Base-by-base conservation (phyloP, 1,284 basidiomycete species). In the Cryptococcus amylolentus region DNA sequence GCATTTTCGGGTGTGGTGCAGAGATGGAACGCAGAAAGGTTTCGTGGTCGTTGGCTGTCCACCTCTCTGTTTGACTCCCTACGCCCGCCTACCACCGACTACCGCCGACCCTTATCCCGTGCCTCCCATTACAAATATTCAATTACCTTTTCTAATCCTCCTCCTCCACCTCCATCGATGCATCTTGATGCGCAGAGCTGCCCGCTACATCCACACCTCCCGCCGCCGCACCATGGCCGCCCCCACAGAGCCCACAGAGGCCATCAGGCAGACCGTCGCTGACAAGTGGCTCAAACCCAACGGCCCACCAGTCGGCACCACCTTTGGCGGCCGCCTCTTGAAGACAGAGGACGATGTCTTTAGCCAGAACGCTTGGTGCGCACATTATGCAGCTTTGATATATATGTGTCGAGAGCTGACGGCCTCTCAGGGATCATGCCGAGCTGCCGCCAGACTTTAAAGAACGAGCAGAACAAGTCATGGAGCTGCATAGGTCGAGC, bases 361-460 rank as follows among this genome's bases (percentile, higher is more conserved):
- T 57, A 63, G 62, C 45, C 72, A 75, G 52, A 78, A 78, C 60
- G 75, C 77, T 14, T 78, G 77, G 77, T 77, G 54, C 49, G 66
- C 52, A 10, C 52, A 10, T 18, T 3, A 14, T 60, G 58, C 48
- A 52, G 52, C 12, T n/a, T n/a, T 31, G 3, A 14, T 49, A 14
- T 49, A 3, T 52, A 54, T 26, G 52, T 56, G 1, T 49, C 50
- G 23, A 55, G 39, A 49, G 53, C 63, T 61, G 59, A 61, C 31
- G 45, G 38, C 38, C 43, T 52, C 28, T 7, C 46, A 70, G 91
- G 91, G 91, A 94, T 73, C 90, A 93, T 72, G 91, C 90, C 35
- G 87, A 87, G 42, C 85, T 88, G 9, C 91, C 91, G 8, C 80
- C 84, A 20, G 88, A 90, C 76, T 89, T 92, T 68, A 80, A 77